These are phyloP conservation scores for Pseudogymnoascus sp. DNA, from an alignment of 2,329 filamentous ascomycete species.

Conservation along the genomic window DNA sequence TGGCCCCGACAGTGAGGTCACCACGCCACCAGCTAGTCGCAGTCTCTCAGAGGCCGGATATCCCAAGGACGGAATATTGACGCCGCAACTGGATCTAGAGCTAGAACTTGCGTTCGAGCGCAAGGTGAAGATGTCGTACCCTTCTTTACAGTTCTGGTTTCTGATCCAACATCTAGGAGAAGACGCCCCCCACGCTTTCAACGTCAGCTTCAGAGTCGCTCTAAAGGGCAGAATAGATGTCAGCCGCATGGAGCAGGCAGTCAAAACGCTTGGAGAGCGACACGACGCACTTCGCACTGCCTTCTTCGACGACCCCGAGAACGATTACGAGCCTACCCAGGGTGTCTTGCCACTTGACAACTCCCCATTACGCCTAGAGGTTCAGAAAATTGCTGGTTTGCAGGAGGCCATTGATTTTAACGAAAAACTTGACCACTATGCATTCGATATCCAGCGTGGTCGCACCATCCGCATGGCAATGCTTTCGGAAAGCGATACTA, in stretches of 20 bases:
- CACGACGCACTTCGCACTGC: slow-evolving; percentile 26
- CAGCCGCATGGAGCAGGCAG: slow-evolving; percentile 16
- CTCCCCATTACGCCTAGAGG: background rate
- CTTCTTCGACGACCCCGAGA: slow-evolving; percentile 18
- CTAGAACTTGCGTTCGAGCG: background rate
- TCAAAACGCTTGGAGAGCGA: slow-evolving; percentile 16
- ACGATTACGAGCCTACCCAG: background rate
- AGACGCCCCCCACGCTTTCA: slow-evolving; percentile 23
- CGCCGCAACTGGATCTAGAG: background rate
- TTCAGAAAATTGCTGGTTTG: background rate
- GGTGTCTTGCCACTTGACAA: background rate
- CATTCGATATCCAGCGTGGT: slow-evolving; percentile 35
- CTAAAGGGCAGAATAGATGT: slow-evolving; percentile 20
- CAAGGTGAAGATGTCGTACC: background rate
- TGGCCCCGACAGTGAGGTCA: background rate
- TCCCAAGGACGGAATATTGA: background rate
- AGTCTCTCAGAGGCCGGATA: background rate
- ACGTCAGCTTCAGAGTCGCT: slow-evolving; percentile 17
- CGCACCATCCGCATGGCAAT: slow-evolving; percentile 30
- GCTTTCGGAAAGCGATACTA: slow-evolving; percentile 24
- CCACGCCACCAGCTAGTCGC: background rate
- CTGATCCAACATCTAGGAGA: slow-evolving; percentile 15
- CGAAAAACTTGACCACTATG: slow-evolving; percentile 23
- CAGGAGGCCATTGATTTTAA: background rate
- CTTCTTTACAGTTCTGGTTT: slow-evolving; percentile 20